phyloP scores from a whole-genome alignment of 2,329 filamentous ascomycete species.

The Sordariomycetes sp. region DNA sequence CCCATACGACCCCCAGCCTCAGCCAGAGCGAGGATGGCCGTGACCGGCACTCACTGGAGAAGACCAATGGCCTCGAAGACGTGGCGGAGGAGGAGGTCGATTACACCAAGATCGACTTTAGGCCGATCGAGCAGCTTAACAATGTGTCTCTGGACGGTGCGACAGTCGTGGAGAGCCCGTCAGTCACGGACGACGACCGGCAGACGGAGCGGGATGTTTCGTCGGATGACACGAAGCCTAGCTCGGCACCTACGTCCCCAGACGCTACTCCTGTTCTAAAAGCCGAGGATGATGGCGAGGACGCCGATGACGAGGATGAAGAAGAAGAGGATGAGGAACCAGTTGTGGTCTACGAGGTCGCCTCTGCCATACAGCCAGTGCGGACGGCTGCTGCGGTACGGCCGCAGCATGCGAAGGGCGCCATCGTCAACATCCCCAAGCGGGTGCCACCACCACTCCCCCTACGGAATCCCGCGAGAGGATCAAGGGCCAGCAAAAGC shows the following conservation, averaged over 20 bases:
- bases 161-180: constrained; percentile 8
- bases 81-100: constrained; percentile 39
- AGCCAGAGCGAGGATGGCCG: constrained; percentile 42
- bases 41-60: constrained; percentile 27
- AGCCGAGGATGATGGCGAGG: constrained; percentile 20
- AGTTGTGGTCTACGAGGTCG: constrained; percentile 60
- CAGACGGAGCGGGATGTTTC: not conserved
- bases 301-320: constrained; percentile 35
- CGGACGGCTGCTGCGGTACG: constrained; percentile 42
- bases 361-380: constrained; percentile 39
- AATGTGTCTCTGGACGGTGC: constrained; percentile 22
- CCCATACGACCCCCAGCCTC: constrained; percentile 43
- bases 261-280: not conserved
- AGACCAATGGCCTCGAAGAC: constrained; percentile 24
- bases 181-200: constrained; percentile 8
- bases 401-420: constrained; percentile 61
- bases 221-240: constrained; percentile 9
- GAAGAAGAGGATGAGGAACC: constrained; percentile 49
- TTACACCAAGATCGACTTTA: constrained; percentile 47
- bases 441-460: constrained; percentile 69
- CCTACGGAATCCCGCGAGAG: constrained; percentile 60
- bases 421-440: constrained; percentile 77
- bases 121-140: constrained; percentile 33
- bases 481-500: constrained; percentile 33
- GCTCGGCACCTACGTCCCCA: constrained; percentile 18